Base-by-base conservation (phyloP, 305 asterid genomes). In the Ajuga reptans region DNA sequence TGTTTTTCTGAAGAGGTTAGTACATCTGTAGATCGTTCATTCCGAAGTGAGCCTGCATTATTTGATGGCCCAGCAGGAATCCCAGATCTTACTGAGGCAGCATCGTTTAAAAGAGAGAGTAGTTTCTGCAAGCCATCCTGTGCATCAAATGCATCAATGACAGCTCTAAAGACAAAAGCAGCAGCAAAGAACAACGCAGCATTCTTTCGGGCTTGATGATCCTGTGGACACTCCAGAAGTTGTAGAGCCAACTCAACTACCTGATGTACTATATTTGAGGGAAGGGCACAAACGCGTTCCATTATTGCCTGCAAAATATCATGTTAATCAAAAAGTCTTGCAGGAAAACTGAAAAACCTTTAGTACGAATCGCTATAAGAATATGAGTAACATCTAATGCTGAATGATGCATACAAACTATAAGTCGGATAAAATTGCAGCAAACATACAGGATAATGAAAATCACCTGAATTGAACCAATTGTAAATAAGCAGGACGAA, bases 231-330 rank as follows among this genome's bases (percentile, higher is more conserved):
- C 68, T 82, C 89, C 65, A 86, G 87, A 84, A 94, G 96, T 75
- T 91, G 92, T 81, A 94, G 99, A 64, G 88, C 96, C 81, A 91
- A 77, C 82, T 84, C 94, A 64, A 94, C 96, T 74, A 89, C 68
- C 75, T 91, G 95, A 66, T 86, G 87, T 58, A 89, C 95, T 55
- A 89, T 76, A 80, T 78, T 81, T 49, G 94, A 82, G 49, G 99
- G 98, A 75, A 89, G 94, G 47, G 96, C 92, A 75, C 98, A 94
- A 47, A 94, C 96, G 50, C 99, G 98, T 73, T 94, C 99, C 99
- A 94, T 94, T 81, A 94, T 88, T 67, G 94, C 99, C 97, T 93
- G 81, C 43, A 82, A 72, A 47, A 46, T 12, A 81, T 49, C 31
- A 50, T 34, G 49, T 68, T 10, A 63, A 67, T 79, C 43, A 77